Evolutionary conservation across 2,329 filamentous ascomycete species (phyloP).

Genomic region (Truncatella angustata): DNA sequence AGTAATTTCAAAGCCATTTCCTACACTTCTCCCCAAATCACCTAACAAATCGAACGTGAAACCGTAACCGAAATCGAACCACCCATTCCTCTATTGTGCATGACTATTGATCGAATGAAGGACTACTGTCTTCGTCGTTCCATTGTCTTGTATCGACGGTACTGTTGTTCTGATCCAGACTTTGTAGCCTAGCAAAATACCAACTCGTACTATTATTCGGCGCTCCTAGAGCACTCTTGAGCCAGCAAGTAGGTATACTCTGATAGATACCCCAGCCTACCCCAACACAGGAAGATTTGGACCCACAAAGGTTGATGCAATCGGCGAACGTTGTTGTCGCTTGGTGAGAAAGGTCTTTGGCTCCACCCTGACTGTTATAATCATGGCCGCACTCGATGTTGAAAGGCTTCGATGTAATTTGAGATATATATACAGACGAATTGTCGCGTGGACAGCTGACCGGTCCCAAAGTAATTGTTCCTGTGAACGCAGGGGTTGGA

Average conservation of each 20-base stretch:
- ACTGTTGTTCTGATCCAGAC: slow-evolving; percentile 1
- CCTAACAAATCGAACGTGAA: too few relatives aligned
- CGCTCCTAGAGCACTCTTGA: slow-evolving; percentile 20
- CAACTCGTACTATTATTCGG: slow-evolving; percentile 15
- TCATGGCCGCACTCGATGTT: slow-evolving; percentile 21
- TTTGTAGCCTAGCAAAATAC: slow-evolving; percentile 21
- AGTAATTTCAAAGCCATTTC: too few relatives aligned
- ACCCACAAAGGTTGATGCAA: slow-evolving; percentile 18
- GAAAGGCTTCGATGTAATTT: slow-evolving; percentile 17
- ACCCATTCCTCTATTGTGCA: too few relatives aligned
- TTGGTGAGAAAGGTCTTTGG: slow-evolving; percentile 15
- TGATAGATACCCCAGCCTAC: slow-evolving; percentile 17
- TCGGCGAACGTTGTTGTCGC: slow-evolving; percentile 14
- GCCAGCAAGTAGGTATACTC: slow-evolving; percentile 15
- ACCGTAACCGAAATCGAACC: too few relatives aligned
- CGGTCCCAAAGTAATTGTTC: slow-evolving; percentile 11
- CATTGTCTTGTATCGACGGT: background rate
- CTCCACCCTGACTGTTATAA: slow-evolving; percentile 17
- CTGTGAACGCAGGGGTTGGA: slow-evolving; percentile 18
- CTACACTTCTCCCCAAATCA: too few relatives aligned
- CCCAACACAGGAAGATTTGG: slow-evolving; percentile 15
- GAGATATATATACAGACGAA: slow-evolving; percentile 18
- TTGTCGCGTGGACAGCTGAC: slow-evolving; percentile 19
- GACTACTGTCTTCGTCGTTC: background rate
- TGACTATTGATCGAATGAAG: too few relatives aligned